A percentile compares a stretch with the other conserved stretches of the same genome.
Conservation (phyloP, 768 basidiomycete genomes). For the Termitomyces sp. region DNA sequence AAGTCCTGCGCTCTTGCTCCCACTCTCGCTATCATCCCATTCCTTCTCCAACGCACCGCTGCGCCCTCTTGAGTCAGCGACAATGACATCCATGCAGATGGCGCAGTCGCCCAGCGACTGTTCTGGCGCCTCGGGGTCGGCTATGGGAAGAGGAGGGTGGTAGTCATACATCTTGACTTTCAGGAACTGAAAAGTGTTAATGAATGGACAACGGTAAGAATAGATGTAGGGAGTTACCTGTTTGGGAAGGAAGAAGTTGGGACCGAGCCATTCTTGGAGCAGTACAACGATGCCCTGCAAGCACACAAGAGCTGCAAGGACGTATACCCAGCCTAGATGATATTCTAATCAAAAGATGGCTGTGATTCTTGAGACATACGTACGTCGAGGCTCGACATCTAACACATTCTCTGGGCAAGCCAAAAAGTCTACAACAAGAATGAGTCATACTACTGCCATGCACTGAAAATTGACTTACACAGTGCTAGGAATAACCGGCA, state of each 20-base stretch:
- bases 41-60: constrained; percentile 29
- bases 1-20: constrained; percentile 28
- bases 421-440: constrained; percentile 57
- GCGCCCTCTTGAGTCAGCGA: constrained; percentile 37
- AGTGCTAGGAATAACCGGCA: constrained; percentile 66
- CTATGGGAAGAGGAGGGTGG: constrained; percentile 69
- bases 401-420: constrained; percentile 82
- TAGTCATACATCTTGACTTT: constrained; percentile 71
- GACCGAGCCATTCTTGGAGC: constrained; percentile 72
- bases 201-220: not conserved
- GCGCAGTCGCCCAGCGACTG: constrained; percentile 82
- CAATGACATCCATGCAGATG: constrained; percentile 89
- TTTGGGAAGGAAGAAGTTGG: constrained; percentile 78
- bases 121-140: constrained; percentile 71
- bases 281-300: constrained; percentile 57
- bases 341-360: not conserved
- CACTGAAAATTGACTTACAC: constrained; percentile 45
- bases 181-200: constrained; percentile 40
- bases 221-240: constrained; percentile 36
- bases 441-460: not conserved
- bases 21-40: constrained; percentile 20
- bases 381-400: constrained; percentile 71
- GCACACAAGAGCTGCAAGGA: constrained; percentile 52
- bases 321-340: constrained; percentile 47
- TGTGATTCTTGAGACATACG: constrained; percentile 34